Percentiles rank a stretch among this genome's conserved stretches.
phyloP scores from a whole-genome alignment of 306 rosid genomes.

The Castanea crenata region DNA sequence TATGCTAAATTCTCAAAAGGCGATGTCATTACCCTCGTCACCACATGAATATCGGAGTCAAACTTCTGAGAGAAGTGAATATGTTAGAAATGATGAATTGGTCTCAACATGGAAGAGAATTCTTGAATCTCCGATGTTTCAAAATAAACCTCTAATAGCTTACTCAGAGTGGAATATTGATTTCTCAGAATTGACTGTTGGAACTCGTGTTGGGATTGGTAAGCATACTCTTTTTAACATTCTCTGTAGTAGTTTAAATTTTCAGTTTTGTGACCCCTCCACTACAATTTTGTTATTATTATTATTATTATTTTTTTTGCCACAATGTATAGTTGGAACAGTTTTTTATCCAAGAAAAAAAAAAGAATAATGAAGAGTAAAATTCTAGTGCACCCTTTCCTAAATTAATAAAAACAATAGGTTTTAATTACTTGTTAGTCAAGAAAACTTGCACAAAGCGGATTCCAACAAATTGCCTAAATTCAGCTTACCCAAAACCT shows the following conservation, averaged over 20 bases:
- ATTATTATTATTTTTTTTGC: too few species aligned
- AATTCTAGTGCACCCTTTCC: neutral
- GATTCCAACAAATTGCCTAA: too few species aligned
- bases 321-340: too few species aligned
- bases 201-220: conserved; percentile 98
- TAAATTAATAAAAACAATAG: neutral
- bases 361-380: neutral
- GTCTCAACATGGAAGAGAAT: conserved; percentile 80
- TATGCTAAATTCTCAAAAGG: conserved; percentile 68
- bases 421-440: neutral
- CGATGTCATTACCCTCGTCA: conserved; percentile 88
- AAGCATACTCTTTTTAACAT: conserved; percentile 25
- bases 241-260: neutral
- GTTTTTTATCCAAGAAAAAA: neutral
- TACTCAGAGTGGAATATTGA: conserved; percentile 92
- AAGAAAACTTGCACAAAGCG: too few species aligned
- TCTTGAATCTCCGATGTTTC: conserved; percentile 71
- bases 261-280: too few species aligned
- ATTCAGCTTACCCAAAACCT: too few species aligned
- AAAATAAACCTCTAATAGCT: conserved; percentile 73
- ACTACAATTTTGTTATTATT: too few species aligned
- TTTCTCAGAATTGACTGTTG: conserved; percentile 85
- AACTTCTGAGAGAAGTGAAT: conserved; percentile 57
- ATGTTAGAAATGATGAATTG: conserved; percentile 50
- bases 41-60: conserved; percentile 81